A percentile compares a stretch with the other conserved stretches of the same genome.
phyloP scores from a whole-genome alignment of 1,284 basidiomycete genomes.

The Cystobasidiaceae sp. region DNA sequence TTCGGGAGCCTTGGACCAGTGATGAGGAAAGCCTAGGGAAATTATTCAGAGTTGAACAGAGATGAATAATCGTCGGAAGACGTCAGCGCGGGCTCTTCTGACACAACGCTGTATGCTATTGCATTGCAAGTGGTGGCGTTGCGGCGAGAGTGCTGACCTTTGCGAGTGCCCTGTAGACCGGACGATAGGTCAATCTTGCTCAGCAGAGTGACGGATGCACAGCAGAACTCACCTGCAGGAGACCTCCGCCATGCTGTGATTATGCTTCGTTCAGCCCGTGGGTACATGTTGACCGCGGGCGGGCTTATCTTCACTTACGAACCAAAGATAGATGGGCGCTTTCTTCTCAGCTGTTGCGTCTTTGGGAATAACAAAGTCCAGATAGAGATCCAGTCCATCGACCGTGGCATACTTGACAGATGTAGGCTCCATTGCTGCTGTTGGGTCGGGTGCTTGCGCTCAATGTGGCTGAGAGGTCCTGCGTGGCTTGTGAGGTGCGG shows the following conservation, averaged over 20 bases:
- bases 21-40: slow-evolving; percentile 33
- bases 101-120: too few species aligned
- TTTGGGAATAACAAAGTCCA: slow-evolving; percentile 32
- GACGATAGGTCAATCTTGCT: background rate
- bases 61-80: too few species aligned
- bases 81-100: too few species aligned
- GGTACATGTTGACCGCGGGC: background rate
- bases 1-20: slow-evolving; percentile 34
- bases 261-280: background rate
- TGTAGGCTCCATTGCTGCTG: background rate
- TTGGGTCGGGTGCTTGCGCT: background rate
- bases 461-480: too few species aligned
- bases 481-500: too few species aligned
- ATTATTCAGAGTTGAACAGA: background rate
- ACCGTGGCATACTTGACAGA: slow-evolving; percentile 28
- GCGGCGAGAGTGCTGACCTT: slow-evolving; percentile 24
- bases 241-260: slow-evolving; percentile 38
- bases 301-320: slow-evolving; percentile 2
- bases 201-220: too few species aligned
- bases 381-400: slow-evolving; percentile 33
- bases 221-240: slow-evolving; percentile 27
- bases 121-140: too few species aligned
- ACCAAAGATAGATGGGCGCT: slow-evolving; percentile 38
- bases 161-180: slow-evolving; percentile 31
- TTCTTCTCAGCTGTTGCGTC: slow-evolving; percentile 14